Base-by-base conservation (phyloP, 805 yeast species). In the Yarrowia alimentaria region DNA sequence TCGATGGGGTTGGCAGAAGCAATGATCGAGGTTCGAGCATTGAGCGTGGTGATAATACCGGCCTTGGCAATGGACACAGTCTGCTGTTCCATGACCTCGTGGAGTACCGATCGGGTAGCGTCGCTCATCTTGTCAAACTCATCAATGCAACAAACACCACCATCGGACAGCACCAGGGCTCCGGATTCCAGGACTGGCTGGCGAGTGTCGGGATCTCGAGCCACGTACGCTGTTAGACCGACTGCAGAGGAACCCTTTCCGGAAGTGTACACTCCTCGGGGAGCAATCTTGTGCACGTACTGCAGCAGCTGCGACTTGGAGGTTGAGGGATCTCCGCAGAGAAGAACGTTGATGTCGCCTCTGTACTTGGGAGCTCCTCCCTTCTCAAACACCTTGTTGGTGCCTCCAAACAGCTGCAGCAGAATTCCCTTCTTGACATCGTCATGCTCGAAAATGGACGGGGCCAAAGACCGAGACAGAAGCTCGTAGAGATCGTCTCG, bases 191-290 rank as follows among this genome's bases (percentile, higher is more conserved):
- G 74, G 3, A 93, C 99, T 43, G 91, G 69, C 66, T 93, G 99
- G 61, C 81, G 85, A 0, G 98, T 88, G 61, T 93, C 98, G 20
- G 85, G 76, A 65, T 93, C 99, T 62, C 96, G 76, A 7, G 99
- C 90, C 52, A 93, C 83, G 65, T 93, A 93, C 0, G 99, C 99
- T 0, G 99, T 93, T 62, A 93, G 74, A 74, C 99, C 99, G 43
- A 93, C 99, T 0, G 99, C 99, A 24, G 99, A 93, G 1, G 97
- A 89, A 47, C 99, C 99, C 62, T 93, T 93, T 67, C 99, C 99
- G 0, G 97, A 90, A 4, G 99, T 93, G 68, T 90, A 93, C 30
- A 93, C 87, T 58, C 99, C 99, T 64, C 99, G 77, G 35, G 99
- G 99, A 1, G 99, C 95, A 58, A 93, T 93, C 62, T 90, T 87